A percentile compares a stretch with the other conserved stretches of the same genome.
phyloP scores from a whole-genome alignment of 495 filamentous ascomycete species.

The Aspergillus sclerotiicarbonarius region DNA sequence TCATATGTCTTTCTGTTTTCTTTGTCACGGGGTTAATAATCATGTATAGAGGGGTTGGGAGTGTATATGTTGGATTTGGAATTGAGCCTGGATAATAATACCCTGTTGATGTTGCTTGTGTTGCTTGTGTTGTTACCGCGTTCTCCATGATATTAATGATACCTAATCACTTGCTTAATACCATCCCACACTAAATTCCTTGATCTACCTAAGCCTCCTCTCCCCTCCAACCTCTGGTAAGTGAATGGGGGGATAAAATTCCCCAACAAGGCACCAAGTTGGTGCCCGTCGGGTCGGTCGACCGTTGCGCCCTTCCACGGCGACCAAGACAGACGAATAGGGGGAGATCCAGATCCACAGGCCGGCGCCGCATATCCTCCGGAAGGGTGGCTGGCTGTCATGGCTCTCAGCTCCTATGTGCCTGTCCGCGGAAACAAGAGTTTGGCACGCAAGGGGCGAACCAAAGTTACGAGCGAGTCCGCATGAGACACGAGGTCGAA shows the following conservation, averaged over 20 bases:
- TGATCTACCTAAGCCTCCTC: not conserved
- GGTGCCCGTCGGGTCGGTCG: not conserved
- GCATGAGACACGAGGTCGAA: constrained; percentile 2
- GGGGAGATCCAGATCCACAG: not conserved
- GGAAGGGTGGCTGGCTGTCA: constrained; percentile 25
- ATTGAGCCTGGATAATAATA: constrained; percentile 27
- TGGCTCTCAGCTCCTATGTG: constrained; percentile 4
- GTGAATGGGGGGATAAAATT: no score
- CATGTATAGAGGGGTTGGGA: constrained; percentile 12
- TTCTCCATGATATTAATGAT: constrained; percentile 5
- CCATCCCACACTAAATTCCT: not conserved
- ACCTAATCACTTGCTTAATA: not conserved
- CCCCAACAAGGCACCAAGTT: no score
- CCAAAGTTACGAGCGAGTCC: constrained; percentile 8
- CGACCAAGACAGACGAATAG: no score
- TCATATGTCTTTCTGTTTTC: constrained; percentile 3
- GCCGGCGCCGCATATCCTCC: constrained; percentile 12
- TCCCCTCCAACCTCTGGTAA: no score
- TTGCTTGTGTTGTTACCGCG: no score
- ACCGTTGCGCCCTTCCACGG: not conserved
- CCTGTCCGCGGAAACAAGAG: constrained; percentile 25
- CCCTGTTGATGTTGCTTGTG: constrained; percentile 21
- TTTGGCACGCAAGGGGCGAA: constrained; percentile 28
- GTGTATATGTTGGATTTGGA: constrained; percentile 15
- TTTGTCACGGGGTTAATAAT: constrained; percentile 3